A percentile compares a stretch with the other conserved stretches of the same genome.
Evolutionary conservation across 2,329 filamentous ascomycete species (phyloP).

Genomic region (Colletotrichum caudatum): DNA sequence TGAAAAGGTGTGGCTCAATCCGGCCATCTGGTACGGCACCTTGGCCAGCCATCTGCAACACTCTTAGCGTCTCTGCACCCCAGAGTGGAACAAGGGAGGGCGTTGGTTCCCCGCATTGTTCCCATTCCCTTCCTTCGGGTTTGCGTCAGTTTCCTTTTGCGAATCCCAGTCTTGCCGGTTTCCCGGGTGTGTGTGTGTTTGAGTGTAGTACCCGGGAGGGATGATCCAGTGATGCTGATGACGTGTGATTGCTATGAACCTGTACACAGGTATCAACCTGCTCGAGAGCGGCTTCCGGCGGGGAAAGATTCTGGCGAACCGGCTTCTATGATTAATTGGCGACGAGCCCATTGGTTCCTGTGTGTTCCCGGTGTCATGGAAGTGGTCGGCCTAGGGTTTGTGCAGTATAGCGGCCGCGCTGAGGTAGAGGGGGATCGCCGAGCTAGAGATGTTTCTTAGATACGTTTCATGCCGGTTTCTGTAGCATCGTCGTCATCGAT

Average conservation of each 20-base stretch:
- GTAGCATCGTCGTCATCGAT: background rate
- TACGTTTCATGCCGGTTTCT: background rate
- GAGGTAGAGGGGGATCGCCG: background rate
- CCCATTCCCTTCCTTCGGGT: background rate
- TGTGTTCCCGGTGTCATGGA: background rate
- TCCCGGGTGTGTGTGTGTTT: background rate
- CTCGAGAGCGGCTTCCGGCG: background rate
- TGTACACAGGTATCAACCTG: background rate
- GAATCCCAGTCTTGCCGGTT: too few relatives aligned
- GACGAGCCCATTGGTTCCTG: background rate
- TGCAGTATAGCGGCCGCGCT: background rate
- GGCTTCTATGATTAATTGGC: background rate
- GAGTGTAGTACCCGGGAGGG: background rate
- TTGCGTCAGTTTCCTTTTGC: background rate
- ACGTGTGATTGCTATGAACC: background rate
- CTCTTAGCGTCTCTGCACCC: background rate
- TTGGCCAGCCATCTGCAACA: background rate
- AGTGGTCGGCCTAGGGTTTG: background rate
- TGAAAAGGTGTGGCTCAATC: constrained; percentile 6
- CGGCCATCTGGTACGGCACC: background rate
- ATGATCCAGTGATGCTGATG: background rate
- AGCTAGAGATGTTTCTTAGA: background rate
- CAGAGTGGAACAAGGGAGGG: background rate
- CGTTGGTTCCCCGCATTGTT: background rate
- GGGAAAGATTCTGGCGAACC: background rate